Conservation (phyloP, 78 protist species). For the Parvularia atlantis region DNA sequence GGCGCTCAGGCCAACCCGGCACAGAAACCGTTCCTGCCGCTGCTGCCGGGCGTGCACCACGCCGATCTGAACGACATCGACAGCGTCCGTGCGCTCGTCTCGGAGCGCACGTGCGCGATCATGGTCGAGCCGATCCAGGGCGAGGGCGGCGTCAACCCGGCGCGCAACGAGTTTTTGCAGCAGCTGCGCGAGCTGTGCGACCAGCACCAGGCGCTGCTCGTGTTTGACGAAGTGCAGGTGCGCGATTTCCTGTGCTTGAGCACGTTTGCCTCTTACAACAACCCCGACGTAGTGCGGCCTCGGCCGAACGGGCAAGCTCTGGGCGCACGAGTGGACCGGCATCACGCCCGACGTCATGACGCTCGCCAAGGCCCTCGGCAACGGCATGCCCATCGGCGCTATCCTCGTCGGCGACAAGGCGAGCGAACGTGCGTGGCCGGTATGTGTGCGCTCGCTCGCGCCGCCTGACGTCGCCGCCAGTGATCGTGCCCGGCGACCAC, state of each 20-base stretch:
- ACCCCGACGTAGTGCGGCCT: conserved; percentile 56
- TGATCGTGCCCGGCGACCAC: conserved; percentile 57
- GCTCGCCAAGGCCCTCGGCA: conserved; percentile 68
- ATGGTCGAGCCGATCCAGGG: conserved; percentile 71
- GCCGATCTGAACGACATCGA: conserved; percentile 41
- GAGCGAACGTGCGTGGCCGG: too few species aligned
- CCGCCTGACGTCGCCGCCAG: neutral
- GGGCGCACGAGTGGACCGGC: conserved; percentile 46
- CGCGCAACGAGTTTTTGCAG: conserved; percentile 31
- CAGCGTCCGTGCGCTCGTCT: conserved; percentile 5
- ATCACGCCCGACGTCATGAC: conserved; percentile 60
- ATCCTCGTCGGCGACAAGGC: conserved; percentile 41
- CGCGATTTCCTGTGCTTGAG: neutral
- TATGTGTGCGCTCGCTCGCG: neutral
- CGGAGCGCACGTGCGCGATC: conserved; percentile 32
- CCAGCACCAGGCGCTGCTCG: conserved; percentile 29
- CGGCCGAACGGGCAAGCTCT: conserved; percentile 71
- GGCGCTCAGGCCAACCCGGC: too few species aligned
- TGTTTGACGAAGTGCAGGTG: conserved; percentile 34
- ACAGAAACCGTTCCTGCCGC: conserved; percentile 18
- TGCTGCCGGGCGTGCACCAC: conserved; percentile 2
- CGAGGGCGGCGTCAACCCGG: conserved; percentile 57
- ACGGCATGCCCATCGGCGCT: conserved; percentile 80
- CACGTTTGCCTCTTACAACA: neutral
- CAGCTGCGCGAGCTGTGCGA: conserved; percentile 18